Evolutionary conservation across 305 asterid genomes (phyloP), one percentile per base, ranked within the genome.

Genomic region (Solanum hybrid): DNA sequence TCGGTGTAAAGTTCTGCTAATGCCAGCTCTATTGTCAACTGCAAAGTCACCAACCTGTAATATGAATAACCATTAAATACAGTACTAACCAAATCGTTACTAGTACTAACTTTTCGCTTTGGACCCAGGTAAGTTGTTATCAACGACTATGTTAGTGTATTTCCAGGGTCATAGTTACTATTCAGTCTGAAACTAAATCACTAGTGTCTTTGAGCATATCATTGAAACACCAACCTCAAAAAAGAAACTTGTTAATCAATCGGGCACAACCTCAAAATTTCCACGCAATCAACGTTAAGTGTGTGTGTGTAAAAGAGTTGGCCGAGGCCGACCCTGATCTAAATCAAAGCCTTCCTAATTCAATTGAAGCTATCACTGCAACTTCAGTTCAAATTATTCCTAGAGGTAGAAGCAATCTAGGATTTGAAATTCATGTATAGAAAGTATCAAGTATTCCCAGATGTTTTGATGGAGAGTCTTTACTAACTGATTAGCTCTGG

Each of bases 11-110:
- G 98, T 97, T 93, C 98, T 93, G 92, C 99, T 97, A 79, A 97
- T 94, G 88, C 99, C 99, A 27, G 99, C 99, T 90, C 99, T 93
- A 91, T 96, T 97, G 93, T 97, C 99, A 92, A 97, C 93, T 32
- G 97, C 97, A 92, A 96, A 97, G 92, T 95, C 98, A 89, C 98
- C 99, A 89, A 96, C 96, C 99, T 97, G 92, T 68, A 88, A 91
- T 88, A 61, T n/a, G 73, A 70, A 88, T 80, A 37, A 91, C 88
- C 84, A 89, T 80, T 29, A 72, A 61, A 38, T 73, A 45, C 78
- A 83, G 39, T 31, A 14, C 39, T 20, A 84, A 51, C 39, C 20
- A 29, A 80, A 84, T 20, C 2, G 76, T 84, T 84, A 29, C 29
- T 51, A 20, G 29, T 31, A 84, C 87, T 41, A 41, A 68, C 13